A percentile compares a stretch with the other conserved stretches of the same genome.
These are phyloP conservation scores for Vigna reflexopilosa DNA, from an alignment of 306 rosid species.

Conservation along the genomic window DNA sequence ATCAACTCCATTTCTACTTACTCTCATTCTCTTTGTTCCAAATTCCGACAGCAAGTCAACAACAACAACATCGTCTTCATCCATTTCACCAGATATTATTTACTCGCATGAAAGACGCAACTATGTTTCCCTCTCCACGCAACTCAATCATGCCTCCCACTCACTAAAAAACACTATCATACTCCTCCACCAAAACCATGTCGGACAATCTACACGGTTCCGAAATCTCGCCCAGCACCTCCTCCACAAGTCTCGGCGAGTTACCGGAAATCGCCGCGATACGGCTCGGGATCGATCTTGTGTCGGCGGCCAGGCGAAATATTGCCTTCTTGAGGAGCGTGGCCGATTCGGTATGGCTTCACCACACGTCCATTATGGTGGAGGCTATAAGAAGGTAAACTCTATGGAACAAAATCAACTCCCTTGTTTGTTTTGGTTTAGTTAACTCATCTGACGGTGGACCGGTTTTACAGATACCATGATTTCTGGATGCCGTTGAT, in stretches of 20 bases:
- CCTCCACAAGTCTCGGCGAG: slow-evolving; percentile 63
- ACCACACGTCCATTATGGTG: slow-evolving; percentile 48
- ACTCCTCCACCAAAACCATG: slow-evolving; percentile 45
- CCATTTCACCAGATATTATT: not conserved
- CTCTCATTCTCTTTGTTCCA: slow-evolving; percentile 44
- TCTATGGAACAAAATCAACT: not conserved
- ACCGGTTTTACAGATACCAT: slow-evolving; percentile 61
- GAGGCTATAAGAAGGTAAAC: slow-evolving; percentile 82
- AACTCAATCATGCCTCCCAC: not conserved
- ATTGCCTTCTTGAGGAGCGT: slow-evolving; percentile 62
- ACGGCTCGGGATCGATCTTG: slow-evolving; percentile 70
- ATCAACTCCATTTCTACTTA: not conserved
- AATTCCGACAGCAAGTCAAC: slow-evolving; percentile 26
- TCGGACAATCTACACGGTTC: slow-evolving; percentile 51
- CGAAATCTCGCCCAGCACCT: slow-evolving; percentile 48
- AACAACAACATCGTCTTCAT: slow-evolving; percentile 14
- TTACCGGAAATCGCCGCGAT: slow-evolving; percentile 53
- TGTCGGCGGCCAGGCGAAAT: slow-evolving; percentile 70
- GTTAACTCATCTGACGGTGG: slow-evolving; percentile 42
- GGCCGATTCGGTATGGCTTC: slow-evolving; percentile 67
- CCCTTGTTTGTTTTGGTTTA: not conserved
- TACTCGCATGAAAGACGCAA: not conserved
- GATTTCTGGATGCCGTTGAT: slow-evolving; percentile 96
- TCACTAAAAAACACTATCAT: not conserved
- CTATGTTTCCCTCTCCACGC: slow-evolving; percentile 10